phyloP scores from a whole-genome alignment of 2,329 filamentous ascomycete genomes.

The Pyrenophora graminea region DNA sequence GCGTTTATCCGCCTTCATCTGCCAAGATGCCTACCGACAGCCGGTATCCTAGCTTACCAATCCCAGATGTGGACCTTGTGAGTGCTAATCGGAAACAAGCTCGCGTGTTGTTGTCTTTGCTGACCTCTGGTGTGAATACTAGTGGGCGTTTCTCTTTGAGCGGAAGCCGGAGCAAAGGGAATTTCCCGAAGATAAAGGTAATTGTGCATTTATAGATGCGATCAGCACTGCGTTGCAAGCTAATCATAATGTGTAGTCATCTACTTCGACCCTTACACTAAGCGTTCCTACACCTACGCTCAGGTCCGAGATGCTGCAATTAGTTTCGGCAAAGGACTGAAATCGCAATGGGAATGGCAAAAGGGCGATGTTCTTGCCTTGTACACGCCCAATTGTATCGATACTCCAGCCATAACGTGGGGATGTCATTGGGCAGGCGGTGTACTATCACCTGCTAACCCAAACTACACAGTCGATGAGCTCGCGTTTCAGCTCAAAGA shows the following conservation, averaged over 20 bases:
- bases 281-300: conserved; percentile 70
- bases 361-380: conserved; percentile 82
- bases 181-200: conserved; percentile 76
- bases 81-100: conserved; percentile 7
- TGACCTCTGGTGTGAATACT: neutral
- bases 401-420: conserved; percentile 76
- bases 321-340: conserved; percentile 80
- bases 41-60: conserved; percentile 64
- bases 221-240: neutral
- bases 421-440: conserved; percentile 84
- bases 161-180: conserved; percentile 63
- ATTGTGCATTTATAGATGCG: neutral
- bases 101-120: neutral
- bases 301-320: conserved; percentile 68
- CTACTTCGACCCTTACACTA: conserved; percentile 74
- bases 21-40: conserved; percentile 71
- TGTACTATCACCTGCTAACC: conserved; percentile 82
- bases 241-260: conserved; percentile 61
- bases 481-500: conserved; percentile 83
- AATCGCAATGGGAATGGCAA: conserved; percentile 74
- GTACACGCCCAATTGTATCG: conserved; percentile 81
- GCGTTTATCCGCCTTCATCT: conserved; percentile 10
- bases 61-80: conserved; percentile 72
- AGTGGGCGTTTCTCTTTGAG: conserved; percentile 77
- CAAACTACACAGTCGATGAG: conserved; percentile 81